A percentile compares a stretch with the other conserved stretches of the same genome.
These are phyloP conservation scores for Agaricus sinodeliciosus DNA, from an alignment of 768 basidiomycete genomes.

Conservation along the genomic window DNA sequence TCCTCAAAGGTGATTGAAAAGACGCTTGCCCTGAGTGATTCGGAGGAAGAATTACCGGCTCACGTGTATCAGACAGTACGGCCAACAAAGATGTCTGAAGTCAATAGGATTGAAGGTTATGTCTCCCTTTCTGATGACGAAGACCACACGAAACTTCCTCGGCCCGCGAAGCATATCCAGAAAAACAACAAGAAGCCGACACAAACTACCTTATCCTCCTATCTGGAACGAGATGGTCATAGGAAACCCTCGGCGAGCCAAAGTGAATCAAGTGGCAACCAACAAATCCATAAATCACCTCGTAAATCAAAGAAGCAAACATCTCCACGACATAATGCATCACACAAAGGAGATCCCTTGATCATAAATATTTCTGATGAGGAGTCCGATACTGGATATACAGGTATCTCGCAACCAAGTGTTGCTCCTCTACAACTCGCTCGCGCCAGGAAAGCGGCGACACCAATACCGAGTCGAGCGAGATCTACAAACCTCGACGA, in stretches of 20 bases:
- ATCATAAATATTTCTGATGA: neutral
- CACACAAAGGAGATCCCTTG: neutral
- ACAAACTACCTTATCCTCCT: neutral
- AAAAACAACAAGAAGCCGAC: neutral
- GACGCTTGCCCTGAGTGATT: neutral
- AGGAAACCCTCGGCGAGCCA: neutral
- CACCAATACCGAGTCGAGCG: neutral
- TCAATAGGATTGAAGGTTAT: neutral
- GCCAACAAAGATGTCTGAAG: neutral
- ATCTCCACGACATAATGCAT: slow-evolving; percentile 5
- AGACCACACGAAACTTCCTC: neutral
- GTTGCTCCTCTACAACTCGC: slow-evolving; percentile 7
- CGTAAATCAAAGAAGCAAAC: slow-evolving; percentile 9
- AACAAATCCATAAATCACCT: slow-evolving; percentile 9
- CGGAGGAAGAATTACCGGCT: slow-evolving; percentile 3
- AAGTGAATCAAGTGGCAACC: neutral
- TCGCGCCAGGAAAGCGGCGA: neutral
- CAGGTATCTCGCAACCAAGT: neutral
- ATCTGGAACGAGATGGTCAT: neutral
- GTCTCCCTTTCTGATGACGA: slow-evolving; percentile 6
- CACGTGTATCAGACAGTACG: neutral
- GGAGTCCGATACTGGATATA: slow-evolving; percentile 1
- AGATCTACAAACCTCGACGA: neutral
- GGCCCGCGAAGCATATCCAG: neutral
- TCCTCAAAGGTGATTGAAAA: neutral